These are phyloP conservation scores for Thermoascus crustaceus DNA, from an alignment of 2,329 filamentous ascomycete genomes.

Conservation along the genomic window DNA sequence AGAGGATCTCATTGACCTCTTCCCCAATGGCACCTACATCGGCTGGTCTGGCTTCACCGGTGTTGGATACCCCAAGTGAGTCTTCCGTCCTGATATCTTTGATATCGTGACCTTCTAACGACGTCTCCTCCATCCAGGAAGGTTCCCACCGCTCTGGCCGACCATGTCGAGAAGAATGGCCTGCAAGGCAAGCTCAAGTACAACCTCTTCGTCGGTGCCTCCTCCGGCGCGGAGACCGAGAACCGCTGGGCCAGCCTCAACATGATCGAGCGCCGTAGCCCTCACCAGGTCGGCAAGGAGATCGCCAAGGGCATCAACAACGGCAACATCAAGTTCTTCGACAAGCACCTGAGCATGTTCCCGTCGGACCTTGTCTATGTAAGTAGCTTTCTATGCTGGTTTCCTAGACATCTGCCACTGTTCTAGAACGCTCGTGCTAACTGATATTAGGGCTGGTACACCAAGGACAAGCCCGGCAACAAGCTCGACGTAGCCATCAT, in stretches of 20 bases:
- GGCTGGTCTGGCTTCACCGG: conserved; percentile 90
- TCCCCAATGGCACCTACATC: conserved; percentile 77
- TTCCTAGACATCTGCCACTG: not conserved
- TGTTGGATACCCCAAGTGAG: conserved; percentile 79
- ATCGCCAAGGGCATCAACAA: conserved; percentile 87
- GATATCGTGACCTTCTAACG: conserved; percentile 1
- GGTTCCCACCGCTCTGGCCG: conserved; percentile 73
- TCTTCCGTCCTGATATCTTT: conserved; percentile 10
- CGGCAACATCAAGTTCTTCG: conserved; percentile 83
- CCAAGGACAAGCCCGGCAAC: conserved; percentile 65
- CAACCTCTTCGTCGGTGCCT: conserved; percentile 82
- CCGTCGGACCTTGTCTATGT: conserved; percentile 76
- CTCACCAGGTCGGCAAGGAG: conserved; percentile 84
- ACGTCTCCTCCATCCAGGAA: conserved; percentile 48
- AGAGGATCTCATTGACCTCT: conserved; percentile 70
- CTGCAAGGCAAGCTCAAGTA: conserved; percentile 79
- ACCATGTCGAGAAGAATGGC: conserved; percentile 80
- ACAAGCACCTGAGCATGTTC: conserved; percentile 92
- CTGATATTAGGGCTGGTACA: conserved; percentile 61
- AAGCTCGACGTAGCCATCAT: conserved; percentile 76
- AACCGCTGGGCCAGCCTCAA: conserved; percentile 82
- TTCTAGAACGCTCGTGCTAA: not conserved
- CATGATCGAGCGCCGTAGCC: conserved; percentile 80
- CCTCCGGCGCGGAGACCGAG: conserved; percentile 80
- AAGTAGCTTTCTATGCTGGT: conserved; percentile 14